Evolutionary conservation across 116 monocot species (phyloP).

Genomic region (Dioscorea cayenensis): DNA sequence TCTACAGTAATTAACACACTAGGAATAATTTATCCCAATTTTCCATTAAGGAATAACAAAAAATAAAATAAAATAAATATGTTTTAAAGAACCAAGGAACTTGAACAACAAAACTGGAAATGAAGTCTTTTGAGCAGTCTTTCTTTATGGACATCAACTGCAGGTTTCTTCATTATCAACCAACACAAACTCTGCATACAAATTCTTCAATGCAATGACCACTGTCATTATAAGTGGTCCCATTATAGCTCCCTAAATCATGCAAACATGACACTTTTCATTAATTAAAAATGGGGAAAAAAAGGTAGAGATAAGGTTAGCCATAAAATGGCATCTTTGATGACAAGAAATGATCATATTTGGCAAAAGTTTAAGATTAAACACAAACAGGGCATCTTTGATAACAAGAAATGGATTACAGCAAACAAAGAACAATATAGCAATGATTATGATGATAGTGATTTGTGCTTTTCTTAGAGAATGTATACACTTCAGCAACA

Average conservation of each 20-base stretch:
- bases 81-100: not conserved
- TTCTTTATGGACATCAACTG: slow-evolving; percentile 7
- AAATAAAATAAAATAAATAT: not conserved
- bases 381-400: not conserved
- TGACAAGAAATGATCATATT: not conserved
- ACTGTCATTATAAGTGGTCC: slow-evolving; percentile 80
- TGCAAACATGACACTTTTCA: too few species aligned
- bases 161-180: slow-evolving; percentile 34
- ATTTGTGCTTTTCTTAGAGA: too few species aligned
- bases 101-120: not conserved
- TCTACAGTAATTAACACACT: too few species aligned
- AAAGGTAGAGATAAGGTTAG: not conserved
- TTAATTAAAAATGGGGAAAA: not conserved
- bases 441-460: not conserved
- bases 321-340: not conserved
- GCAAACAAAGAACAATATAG: not conserved
- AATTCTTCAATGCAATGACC: slow-evolving; percentile 77
- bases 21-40: too few species aligned
- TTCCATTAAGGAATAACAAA: not conserved
- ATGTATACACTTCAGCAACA: too few species aligned
- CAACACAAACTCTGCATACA: slow-evolving; percentile 84
- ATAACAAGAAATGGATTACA: not conserved
- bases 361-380: not conserved
- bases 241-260: slow-evolving; percentile 84
- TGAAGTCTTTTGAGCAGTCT: not conserved